A percentile compares a stretch with the other conserved stretches of the same genome.
phyloP scores from a whole-genome alignment of 306 rosid genomes.

The Vigna trinervia region DNA sequence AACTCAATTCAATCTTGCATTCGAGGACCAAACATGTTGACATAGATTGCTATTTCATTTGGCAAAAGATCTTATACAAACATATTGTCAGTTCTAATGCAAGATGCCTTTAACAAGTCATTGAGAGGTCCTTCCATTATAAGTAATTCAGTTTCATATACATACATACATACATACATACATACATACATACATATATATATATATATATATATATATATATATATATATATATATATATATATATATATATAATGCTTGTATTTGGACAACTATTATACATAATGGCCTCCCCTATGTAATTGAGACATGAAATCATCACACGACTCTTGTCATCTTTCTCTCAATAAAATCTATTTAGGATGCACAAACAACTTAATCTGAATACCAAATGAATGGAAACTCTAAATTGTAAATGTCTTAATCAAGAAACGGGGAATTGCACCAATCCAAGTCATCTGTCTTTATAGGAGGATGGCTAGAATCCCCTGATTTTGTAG shows the following conservation, averaged over 20 bases:
- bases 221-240: too few species aligned
- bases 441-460: slow-evolving; percentile 20
- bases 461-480: not conserved
- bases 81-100: not conserved
- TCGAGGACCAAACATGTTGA: too few species aligned
- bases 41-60: too few species aligned
- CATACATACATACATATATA: too few species aligned
- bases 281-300: not conserved
- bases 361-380: slow-evolving; percentile 10
- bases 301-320: not conserved
- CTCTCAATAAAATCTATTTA: slow-evolving; percentile 9
- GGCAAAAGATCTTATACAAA: too few species aligned
- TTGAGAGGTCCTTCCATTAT: not conserved
- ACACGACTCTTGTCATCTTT: not conserved
- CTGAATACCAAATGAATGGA: slow-evolving; percentile 22
- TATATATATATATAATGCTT: too few species aligned
- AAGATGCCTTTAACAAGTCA: not conserved
- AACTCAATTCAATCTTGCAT: too few species aligned
- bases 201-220: too few species aligned
- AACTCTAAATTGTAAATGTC: not conserved
- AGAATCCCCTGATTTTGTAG: not conserved
- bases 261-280: not conserved
- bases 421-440: slow-evolving; percentile 20
- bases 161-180: too few species aligned
- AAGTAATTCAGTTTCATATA: too few species aligned